Evolutionary conservation across 768 basidiomycete genomes (phyloP), one percentile per base, ranked within the genome.

Genomic region (Neoboletus magnificus): DNA sequence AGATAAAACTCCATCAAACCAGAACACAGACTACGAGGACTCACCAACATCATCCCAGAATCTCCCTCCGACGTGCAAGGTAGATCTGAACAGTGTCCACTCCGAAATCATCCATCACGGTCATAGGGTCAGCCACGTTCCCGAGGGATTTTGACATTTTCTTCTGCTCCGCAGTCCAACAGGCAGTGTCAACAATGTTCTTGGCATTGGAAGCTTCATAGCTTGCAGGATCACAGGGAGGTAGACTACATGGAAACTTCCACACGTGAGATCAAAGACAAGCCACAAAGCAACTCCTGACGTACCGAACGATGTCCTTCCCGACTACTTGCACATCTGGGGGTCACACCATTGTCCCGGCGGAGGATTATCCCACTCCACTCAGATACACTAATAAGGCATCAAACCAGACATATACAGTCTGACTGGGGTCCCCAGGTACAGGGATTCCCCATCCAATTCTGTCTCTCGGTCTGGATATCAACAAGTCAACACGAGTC

Each of bases 331-430:
- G 91, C 4, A 93, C 70, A 60, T 94, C 82, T 0, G 86, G 86
- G 3, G 93, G 92, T 93, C 94, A 97, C 2, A 55, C 67, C 11
- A 56, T 57, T 33, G 43, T 47, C 12, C 62, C 62, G 1, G 61
- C 48, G 1, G 55, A 65, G 48, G 67, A 36, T 65, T 90, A 93
- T 4, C 89, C 90, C 8, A 85, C 74, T 5, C 86, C 91, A 15
- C 91, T 90, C 48, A 95, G 74, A 69, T 97, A 97, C 46, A 89
- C 84, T 23, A 89, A 77, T 55, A 96, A 74, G 3, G 93, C 94
- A 66, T 96, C 94, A 57, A 96, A 87, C 94, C 93, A 97, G 48
- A 96, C 93, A 68, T 97, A 96, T 39, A 97, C 85, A 0, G 91
- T 93, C 60, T 96, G 93, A 3, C 78, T 76, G 0, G 80, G 73